Conservation (phyloP, 257 asterid genomes). For the Echites panduratus region DNA sequence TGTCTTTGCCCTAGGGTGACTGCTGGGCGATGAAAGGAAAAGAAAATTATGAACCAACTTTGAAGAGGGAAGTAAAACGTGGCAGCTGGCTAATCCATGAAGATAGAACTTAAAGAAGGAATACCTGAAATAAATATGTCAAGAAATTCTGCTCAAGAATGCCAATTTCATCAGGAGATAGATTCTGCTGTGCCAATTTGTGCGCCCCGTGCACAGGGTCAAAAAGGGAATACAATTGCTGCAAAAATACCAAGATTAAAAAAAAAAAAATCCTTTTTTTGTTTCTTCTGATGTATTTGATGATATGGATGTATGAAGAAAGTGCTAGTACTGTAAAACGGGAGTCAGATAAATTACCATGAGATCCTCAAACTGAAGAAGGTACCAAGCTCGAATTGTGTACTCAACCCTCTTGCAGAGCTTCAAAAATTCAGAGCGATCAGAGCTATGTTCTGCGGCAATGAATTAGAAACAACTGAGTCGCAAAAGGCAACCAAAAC, state of each 20-base stretch:
- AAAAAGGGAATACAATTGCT: slow-evolving; percentile 95
- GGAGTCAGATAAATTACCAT: slow-evolving; percentile 40
- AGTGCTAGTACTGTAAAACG: not conserved
- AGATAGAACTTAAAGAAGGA: not conserved
- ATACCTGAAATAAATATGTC: slow-evolving; percentile 79
- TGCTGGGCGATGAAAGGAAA: not conserved
- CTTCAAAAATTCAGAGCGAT: slow-evolving; percentile 87
- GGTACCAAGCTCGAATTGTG: slow-evolving; percentile 96
- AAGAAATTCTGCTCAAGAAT: slow-evolving; percentile 85
- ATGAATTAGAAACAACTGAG: not conserved
- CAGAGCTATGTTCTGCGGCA: slow-evolving; percentile 70
- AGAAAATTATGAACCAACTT: not conserved
- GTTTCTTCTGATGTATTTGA: not conserved
- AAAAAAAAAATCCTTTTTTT: not conserved
- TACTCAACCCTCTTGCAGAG: slow-evolving; percentile 97
- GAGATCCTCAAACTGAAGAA: slow-evolving; percentile 95
- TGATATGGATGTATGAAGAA: not conserved
- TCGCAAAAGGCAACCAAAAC: slow-evolving; percentile 1
- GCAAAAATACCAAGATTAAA: slow-evolving; percentile 14
- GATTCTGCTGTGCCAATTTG: slow-evolving; percentile 86
- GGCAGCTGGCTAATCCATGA: not conserved
- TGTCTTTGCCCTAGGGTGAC: not conserved
- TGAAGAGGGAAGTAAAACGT: not conserved
- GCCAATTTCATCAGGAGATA: slow-evolving; percentile 67
- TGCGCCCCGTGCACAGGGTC: slow-evolving; percentile 85